These are phyloP conservation scores for Cladophialophora carrionii DNA, from an alignment of 2,329 filamentous ascomycete genomes.

Conservation along the genomic window DNA sequence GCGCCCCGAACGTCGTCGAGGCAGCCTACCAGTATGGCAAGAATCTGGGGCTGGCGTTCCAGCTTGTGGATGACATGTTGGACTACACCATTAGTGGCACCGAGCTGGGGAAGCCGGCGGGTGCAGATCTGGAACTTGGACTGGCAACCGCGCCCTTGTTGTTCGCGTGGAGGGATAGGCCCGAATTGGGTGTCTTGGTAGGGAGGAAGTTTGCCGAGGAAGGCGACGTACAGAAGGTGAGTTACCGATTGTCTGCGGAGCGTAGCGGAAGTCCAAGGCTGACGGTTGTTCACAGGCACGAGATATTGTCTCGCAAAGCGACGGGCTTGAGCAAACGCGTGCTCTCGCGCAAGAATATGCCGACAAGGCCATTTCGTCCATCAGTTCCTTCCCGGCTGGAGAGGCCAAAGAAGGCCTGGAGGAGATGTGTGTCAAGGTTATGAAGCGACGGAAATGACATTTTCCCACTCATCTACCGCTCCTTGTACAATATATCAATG, in stretches of 20 bases:
- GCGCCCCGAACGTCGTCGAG: constrained; percentile 77
- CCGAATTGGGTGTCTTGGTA: constrained; percentile 82
- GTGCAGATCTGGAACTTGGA: constrained; percentile 89
- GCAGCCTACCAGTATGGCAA: constrained; percentile 90
- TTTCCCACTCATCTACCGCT: not conserved
- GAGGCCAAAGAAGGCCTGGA: constrained; percentile 90
- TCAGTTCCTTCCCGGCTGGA: constrained; percentile 83
- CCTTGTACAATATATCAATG: constrained; percentile 12
- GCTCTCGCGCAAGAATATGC: constrained; percentile 88
- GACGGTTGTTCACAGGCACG: constrained; percentile 66
- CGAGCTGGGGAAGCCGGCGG: constrained; percentile 91
- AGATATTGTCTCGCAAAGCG: constrained; percentile 77
- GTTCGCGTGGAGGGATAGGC: constrained; percentile 91
- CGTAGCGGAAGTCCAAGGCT: not conserved
- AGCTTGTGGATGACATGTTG: constrained; percentile 96
- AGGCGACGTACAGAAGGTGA: constrained; percentile 82
- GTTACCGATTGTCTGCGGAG: not conserved
- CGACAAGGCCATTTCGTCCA: constrained; percentile 82
- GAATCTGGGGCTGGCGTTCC: constrained; percentile 92
- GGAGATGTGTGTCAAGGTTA: constrained; percentile 91
- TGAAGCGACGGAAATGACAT: constrained; percentile 77
- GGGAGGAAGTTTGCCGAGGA: constrained; percentile 84
- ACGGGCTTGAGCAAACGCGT: constrained; percentile 89
- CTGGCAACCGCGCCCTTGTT: constrained; percentile 90
- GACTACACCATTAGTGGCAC: constrained; percentile 87